phyloP scores from a whole-genome alignment of 192 early-diverging fungal species.

The Umbelopsis vinacea region DNA sequence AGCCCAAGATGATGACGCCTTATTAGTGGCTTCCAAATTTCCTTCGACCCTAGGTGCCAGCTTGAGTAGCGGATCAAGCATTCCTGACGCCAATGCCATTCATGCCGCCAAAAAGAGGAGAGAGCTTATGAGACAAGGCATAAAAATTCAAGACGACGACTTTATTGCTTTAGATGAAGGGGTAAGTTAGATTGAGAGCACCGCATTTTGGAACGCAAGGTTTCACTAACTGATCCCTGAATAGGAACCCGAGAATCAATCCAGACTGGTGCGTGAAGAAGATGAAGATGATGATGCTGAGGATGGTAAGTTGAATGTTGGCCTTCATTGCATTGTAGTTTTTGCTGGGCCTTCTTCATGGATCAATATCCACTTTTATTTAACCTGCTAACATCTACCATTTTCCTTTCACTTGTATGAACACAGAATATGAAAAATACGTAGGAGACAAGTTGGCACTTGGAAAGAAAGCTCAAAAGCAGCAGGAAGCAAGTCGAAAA shows the following conservation, averaged over 20 bases:
- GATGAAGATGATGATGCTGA: conserved; percentile 63
- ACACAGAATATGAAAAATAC: conserved; percentile 53
- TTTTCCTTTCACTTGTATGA: no score
- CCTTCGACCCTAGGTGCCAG: conserved; percentile 43
- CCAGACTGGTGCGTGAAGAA: conserved; percentile 59
- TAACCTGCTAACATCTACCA: no score
- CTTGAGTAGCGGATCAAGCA: conserved; percentile 16
- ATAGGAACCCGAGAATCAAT: conserved; percentile 24
- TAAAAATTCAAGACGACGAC: conserved; percentile 28
- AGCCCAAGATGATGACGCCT: conserved; percentile 34
- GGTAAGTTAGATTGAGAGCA: conserved; percentile 2
- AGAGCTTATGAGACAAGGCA: conserved; percentile 52
- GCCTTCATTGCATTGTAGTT: neutral
- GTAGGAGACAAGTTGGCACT: conserved; percentile 52
- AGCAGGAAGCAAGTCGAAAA: conserved; percentile 42
- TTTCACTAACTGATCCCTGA: neutral
- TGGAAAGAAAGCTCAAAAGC: conserved; percentile 47
- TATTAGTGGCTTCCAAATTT: conserved; percentile 49
- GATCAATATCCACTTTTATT: no score
- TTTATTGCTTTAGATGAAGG: conserved; percentile 38
- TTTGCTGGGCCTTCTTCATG: no score
- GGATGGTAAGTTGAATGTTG: conserved; percentile 40
- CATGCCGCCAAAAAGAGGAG: conserved; percentile 59
- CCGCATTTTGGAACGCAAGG: no score
- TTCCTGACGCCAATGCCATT: conserved; percentile 57